Evolutionary conservation across 306 rosid genomes (phyloP).

Genomic region (Prunus mume): DNA sequence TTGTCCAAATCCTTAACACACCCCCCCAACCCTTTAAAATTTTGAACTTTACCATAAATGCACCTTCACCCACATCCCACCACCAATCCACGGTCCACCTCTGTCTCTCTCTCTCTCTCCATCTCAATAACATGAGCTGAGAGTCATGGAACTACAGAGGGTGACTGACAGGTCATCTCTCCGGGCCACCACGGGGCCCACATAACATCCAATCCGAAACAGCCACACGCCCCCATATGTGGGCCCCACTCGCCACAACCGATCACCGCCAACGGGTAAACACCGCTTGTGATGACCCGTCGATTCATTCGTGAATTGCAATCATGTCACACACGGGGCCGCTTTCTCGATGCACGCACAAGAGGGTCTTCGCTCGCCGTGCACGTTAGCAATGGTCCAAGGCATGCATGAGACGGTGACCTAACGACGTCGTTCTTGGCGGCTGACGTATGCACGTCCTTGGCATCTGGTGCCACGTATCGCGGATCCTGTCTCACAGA

Average conservation of each 20-base stretch:
- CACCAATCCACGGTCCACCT: no score
- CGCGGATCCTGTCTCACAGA: conserved; percentile 51
- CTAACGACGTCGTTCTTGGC: conserved; percentile 34
- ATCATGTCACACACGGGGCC: not conserved
- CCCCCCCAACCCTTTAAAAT: not conserved
- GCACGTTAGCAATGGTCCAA: not conserved
- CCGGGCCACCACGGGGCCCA: not conserved
- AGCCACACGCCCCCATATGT: not conserved
- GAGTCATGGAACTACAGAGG: not conserved
- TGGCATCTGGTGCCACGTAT: conserved; percentile 36
- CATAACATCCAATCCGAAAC: not conserved
- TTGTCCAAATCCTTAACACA: not conserved
- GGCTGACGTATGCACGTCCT: conserved; percentile 17
- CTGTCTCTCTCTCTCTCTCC: no score
- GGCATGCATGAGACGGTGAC: conserved; percentile 21
- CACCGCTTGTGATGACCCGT: not conserved
- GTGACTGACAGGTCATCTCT: not conserved
- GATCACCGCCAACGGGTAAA: not conserved
- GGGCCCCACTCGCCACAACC: not conserved
- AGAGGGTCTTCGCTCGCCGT: not conserved
- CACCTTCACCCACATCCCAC: not conserved
- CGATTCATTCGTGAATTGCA: not conserved
- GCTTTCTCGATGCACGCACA: not conserved
- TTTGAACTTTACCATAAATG: not conserved
- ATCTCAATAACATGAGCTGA: not conserved